Evolutionary conservation across 164 flowering plant genomes (phyloP), one percentile per base, ranked within the genome.

Genomic region (Houttuynia cordata): DNA sequence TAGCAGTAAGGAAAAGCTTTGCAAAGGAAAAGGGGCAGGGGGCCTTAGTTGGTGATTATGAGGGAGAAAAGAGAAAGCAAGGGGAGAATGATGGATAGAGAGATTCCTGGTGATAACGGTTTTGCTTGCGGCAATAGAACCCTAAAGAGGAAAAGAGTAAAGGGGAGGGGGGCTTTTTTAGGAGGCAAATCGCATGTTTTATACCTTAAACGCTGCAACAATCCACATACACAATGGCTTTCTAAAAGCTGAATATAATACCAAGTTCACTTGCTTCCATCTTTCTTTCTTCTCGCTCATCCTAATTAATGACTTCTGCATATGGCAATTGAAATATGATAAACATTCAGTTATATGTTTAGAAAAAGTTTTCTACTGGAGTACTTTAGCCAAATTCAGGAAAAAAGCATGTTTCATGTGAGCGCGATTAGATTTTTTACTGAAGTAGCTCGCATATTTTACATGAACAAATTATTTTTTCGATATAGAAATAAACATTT

Each of bases 171-270:
- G 69, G 70, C 74, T 78, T 71, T 86, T 77, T 70, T 62, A 67
- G 66, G 59, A 78, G 85, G 81, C 82, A 80, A 81, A 77, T 81
- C 66, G 84, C 69, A 81, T 83, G 77, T 78, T 70, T 64, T 69
- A 80, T 77, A 73, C 81, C n/a, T 71, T 71, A 76, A 57, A 82
- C 62, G 69, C 81, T 75, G 75, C 79, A 59, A 77, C 83, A 72
- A 63, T 68, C 9, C 47, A 61, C 65, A 58, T 71, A 68, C n/a
- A n/a, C n/a, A n/a, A n/a, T n/a, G 37, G 12, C 87, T 85, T 83
- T 83, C 83, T 77, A 77, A 85, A 85, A 80, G 81, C 74, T 71
- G 80, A 80, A 79, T 80, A 76, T 82, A 72, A 83, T 73, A 68
- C 60, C 65, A 58, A 47, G 52, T 24, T 71, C 60, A 62, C 57